Percentiles rank a stretch among this genome's conserved stretches.
Evolutionary conservation across 2,329 filamentous ascomycete species (phyloP).

Genomic region (Apiospora marii): DNA sequence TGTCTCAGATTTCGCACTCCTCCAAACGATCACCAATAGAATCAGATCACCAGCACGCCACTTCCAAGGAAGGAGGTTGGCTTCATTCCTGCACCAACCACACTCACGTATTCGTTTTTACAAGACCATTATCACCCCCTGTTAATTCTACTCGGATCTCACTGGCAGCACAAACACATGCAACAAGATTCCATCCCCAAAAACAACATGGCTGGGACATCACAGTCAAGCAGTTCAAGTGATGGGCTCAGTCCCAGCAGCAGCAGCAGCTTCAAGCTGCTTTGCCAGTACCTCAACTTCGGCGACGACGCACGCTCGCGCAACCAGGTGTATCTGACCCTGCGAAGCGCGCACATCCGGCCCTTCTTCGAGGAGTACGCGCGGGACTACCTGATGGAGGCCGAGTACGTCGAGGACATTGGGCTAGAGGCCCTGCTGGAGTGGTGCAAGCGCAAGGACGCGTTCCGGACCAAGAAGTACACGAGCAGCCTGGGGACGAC

Average conservation of each 20-base stretch:
- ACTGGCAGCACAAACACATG: not conserved
- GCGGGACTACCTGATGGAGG: constrained; percentile 38
- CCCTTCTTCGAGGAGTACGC: constrained; percentile 42
- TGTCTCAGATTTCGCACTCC: constrained; percentile 10
- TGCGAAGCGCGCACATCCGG: constrained; percentile 35
- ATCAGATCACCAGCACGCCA: not conserved
- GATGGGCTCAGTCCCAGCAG: not conserved
- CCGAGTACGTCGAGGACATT: constrained; percentile 31
- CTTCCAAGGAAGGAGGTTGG: constrained; percentile 13
- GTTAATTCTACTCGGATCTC: too few relatives aligned
- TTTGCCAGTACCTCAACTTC: constrained; percentile 38
- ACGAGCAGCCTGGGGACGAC: constrained; percentile 19
- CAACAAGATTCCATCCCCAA: not conserved
- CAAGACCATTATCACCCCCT: not conserved
- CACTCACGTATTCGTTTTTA: too few relatives aligned
- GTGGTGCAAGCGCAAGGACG: constrained; percentile 31
- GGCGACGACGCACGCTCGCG: constrained; percentile 32
- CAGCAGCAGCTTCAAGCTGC: constrained; percentile 23
- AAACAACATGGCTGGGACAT: not conserved
- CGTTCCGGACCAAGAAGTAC: constrained; percentile 31
- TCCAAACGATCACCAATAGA: not conserved
- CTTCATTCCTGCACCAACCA: not conserved
- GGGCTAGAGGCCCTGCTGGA: constrained; percentile 33
- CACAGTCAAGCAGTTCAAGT: not conserved
- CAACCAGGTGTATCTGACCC: constrained; percentile 29